Conservation (phyloP, 2,329 filamentous ascomycete species). For the Colletotrichum sp. region DNA sequence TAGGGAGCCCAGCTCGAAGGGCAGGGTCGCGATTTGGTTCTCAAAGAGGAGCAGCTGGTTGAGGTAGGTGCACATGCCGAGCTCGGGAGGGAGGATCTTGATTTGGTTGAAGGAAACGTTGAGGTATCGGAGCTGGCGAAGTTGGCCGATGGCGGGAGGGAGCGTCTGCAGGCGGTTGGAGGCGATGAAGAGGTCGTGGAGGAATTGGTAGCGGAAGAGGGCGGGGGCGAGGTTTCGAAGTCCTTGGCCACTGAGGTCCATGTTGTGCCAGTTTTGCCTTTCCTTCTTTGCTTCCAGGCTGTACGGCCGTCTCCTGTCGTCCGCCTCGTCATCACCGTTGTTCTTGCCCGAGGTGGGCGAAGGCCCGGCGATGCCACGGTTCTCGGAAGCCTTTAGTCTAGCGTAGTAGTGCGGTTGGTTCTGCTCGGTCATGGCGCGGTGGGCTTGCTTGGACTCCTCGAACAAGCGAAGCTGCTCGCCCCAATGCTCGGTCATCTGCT, state of each 20-base stretch:
- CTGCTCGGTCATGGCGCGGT: constrained; percentile 72
- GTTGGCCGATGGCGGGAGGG: constrained; percentile 80
- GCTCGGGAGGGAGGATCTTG: constrained; percentile 80
- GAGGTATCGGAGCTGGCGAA: constrained; percentile 81
- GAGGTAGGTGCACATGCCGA: constrained; percentile 96
- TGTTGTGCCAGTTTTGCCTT: constrained; percentile 86
- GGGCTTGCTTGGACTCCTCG: constrained; percentile 77
- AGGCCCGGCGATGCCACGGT: constrained; percentile 67
- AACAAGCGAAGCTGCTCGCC: constrained; percentile 83
- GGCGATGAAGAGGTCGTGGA: constrained; percentile 91
- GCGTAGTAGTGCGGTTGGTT: constrained; percentile 75
- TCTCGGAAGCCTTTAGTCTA: constrained; percentile 71
- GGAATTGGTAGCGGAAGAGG: constrained; percentile 86
- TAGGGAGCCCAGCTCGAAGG: constrained; percentile 86
- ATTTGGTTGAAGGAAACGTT: constrained; percentile 92
- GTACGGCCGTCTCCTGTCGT: constrained; percentile 65
- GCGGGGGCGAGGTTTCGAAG: constrained; percentile 80
- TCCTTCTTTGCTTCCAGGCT: constrained; percentile 71
- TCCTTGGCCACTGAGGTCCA: constrained; percentile 97
- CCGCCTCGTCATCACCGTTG: constrained; percentile 57
- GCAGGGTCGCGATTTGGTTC: constrained; percentile 83
- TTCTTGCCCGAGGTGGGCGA: constrained; percentile 53
- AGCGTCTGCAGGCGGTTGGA: constrained; percentile 87
- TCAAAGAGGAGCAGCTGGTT: constrained; percentile 88
- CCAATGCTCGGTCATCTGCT: constrained; percentile 75